These are phyloP conservation scores for Trichoderma sp. DNA, from an alignment of 2,329 filamentous ascomycete species.

Conservation along the genomic window DNA sequence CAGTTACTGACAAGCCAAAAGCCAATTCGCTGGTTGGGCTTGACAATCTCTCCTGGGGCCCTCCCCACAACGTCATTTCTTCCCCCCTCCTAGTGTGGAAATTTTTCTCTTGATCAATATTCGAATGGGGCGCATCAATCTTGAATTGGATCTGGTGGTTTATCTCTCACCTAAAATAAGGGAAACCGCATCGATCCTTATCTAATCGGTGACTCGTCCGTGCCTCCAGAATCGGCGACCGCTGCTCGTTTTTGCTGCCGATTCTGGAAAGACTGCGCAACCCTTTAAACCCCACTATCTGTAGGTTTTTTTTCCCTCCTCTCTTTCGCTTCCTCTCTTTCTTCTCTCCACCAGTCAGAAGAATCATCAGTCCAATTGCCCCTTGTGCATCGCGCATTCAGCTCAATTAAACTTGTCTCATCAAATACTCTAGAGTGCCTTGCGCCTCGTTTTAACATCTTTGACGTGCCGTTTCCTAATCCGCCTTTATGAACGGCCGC, in stretches of 20 bases:
- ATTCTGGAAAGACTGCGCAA: slow-evolving; percentile 3
- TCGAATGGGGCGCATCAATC: slow-evolving; percentile 21
- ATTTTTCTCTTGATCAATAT: slow-evolving; percentile 3
- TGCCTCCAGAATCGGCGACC: slow-evolving; percentile 26
- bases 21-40: not conserved
- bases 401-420: not conserved
- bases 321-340: not conserved
- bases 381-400: not conserved
- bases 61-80: slow-evolving; percentile 23
- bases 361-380: slow-evolving; percentile 14
- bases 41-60: not conserved
- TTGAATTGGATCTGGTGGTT: slow-evolving; percentile 21
- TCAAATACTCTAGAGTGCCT: slow-evolving; percentile 27
- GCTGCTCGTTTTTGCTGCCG: not conserved
- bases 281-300: slow-evolving; percentile 28
- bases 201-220: slow-evolving; percentile 29
- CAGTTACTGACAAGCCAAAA: not conserved
- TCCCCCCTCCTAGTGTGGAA: not conserved
- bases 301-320: slow-evolving; percentile 27
- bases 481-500: slow-evolving; percentile 85
- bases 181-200: slow-evolving; percentile 4
- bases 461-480: slow-evolving; percentile 42
- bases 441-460: slow-evolving; percentile 27
- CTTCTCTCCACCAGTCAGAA: slow-evolving; percentile 26
- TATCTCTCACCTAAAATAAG: slow-evolving; percentile 13